Conservation (phyloP, 116 monocot genomes). For the Posidonia oceanica region DNA sequence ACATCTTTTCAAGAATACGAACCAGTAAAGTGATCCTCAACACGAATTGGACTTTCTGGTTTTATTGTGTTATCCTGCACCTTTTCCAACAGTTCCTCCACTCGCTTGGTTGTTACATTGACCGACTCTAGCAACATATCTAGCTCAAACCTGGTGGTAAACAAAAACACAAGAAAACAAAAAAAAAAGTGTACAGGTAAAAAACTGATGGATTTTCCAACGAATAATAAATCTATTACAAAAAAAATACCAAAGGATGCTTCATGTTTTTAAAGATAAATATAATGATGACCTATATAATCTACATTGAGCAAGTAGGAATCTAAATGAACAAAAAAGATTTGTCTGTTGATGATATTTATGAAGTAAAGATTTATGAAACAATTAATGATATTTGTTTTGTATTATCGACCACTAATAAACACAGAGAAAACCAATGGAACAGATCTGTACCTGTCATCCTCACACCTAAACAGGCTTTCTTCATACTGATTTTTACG, state of each 20-base stretch:
- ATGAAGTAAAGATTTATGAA: too few relatives aligned
- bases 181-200: too few relatives aligned
- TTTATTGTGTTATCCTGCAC: constrained; percentile 69
- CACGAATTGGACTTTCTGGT: constrained; percentile 47
- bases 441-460: constrained; percentile 48
- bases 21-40: constrained; percentile 89
- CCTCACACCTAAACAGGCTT: constrained; percentile 95
- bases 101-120: constrained; percentile 58
- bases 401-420: not conserved
- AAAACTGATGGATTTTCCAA: too few relatives aligned
- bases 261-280: too few relatives aligned
- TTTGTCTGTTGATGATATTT: too few relatives aligned
- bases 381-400: too few relatives aligned
- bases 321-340: too few relatives aligned
- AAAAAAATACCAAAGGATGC: too few relatives aligned
- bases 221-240: too few relatives aligned
- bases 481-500: constrained; percentile 95
- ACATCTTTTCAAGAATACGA: constrained; percentile 5
- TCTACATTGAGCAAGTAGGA: too few relatives aligned
- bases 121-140: constrained; percentile 94
- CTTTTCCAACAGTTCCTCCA: constrained; percentile 75
- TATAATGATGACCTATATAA: too few relatives aligned
- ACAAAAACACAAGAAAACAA: not conserved
- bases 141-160: constrained; percentile 69
- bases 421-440: not conserved